These are phyloP conservation scores for Caryopteris hybrid DNA, from an alignment of 305 asterid genomes.

Conservation along the genomic window DNA sequence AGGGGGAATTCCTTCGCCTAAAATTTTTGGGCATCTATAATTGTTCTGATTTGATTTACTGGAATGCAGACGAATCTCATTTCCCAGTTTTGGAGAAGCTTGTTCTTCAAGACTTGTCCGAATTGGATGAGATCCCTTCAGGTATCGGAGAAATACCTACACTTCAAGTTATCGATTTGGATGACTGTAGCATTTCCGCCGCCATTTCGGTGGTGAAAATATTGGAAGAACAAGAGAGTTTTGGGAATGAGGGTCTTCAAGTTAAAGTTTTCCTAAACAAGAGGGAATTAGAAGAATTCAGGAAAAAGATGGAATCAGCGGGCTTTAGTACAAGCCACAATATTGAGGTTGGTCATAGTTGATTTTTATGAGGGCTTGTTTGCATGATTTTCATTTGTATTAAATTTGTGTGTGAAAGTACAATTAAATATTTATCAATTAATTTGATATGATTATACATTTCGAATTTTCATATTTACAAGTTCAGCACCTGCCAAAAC, in stretches of 20 bases:
- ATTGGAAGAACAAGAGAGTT: neutral
- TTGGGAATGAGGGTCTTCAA: neutral
- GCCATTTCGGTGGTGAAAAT: neutral
- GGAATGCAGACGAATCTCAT: neutral
- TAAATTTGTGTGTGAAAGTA: too few species aligned
- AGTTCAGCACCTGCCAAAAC: too few species aligned
- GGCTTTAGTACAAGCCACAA: neutral
- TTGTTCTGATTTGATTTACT: neutral
- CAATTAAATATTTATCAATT: too few species aligned
- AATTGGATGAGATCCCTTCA: neutral
- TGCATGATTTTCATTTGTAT: too few species aligned
- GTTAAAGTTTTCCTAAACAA: neutral
- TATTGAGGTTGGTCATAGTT: too few species aligned
- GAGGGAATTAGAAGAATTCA: neutral
- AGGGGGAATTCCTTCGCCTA: neutral
- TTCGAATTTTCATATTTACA: too few species aligned
- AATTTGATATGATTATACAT: too few species aligned
- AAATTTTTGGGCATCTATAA: neutral
- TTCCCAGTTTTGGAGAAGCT: constrained; percentile 9
- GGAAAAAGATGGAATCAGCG: neutral
- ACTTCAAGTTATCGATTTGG: neutral
- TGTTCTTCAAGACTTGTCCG: neutral
- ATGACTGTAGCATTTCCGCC: neutral
- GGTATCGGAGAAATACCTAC: neutral
- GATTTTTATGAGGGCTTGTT: too few species aligned